Conservation (phyloP, 2,329 filamentous ascomycete genomes). For the Trichoderma brevicompactum region DNA sequence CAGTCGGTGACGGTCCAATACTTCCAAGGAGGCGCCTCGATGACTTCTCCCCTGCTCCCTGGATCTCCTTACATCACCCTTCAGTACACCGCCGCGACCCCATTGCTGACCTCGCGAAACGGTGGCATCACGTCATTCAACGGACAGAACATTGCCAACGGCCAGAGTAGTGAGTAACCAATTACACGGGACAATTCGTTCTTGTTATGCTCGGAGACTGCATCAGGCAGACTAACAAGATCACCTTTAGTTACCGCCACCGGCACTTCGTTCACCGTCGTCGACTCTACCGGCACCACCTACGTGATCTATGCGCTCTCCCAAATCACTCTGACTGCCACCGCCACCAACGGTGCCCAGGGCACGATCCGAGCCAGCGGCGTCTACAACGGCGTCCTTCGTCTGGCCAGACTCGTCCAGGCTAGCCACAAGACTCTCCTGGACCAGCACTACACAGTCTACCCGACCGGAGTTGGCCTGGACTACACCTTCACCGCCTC, state of each 20-base stretch:
- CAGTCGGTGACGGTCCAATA: constrained; percentile 35
- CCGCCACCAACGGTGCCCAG: constrained; percentile 26
- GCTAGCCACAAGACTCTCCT: constrained; percentile 33
- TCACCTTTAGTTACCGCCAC: constrained; percentile 29
- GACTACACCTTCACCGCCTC: constrained; percentile 34
- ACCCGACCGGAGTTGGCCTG: constrained; percentile 31
- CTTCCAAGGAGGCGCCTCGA: constrained; percentile 32
- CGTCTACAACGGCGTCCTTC: constrained; percentile 32
- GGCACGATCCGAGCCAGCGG: constrained; percentile 32
- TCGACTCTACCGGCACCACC: constrained; percentile 32
- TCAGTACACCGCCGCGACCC: constrained; percentile 32
- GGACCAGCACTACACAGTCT: constrained; percentile 34
- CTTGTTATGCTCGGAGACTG: no score
- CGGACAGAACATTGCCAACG: constrained; percentile 31
- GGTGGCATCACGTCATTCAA: constrained; percentile 34
- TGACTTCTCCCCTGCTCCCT: constrained; percentile 34
- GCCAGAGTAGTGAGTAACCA: constrained; percentile 30
- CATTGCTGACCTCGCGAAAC: constrained; percentile 31
- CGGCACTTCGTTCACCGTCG: constrained; percentile 35
- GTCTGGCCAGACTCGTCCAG: constrained; percentile 34
- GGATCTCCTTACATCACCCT: constrained; percentile 36
- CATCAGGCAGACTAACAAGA: background rate
- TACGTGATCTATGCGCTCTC: constrained; percentile 35
- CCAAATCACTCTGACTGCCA: constrained; percentile 33
- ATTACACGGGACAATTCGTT: no score